These are phyloP conservation scores for Triticum dicoccoides DNA, from an alignment of 176 grass and related monocot species.

Conservation along the genomic window DNA sequence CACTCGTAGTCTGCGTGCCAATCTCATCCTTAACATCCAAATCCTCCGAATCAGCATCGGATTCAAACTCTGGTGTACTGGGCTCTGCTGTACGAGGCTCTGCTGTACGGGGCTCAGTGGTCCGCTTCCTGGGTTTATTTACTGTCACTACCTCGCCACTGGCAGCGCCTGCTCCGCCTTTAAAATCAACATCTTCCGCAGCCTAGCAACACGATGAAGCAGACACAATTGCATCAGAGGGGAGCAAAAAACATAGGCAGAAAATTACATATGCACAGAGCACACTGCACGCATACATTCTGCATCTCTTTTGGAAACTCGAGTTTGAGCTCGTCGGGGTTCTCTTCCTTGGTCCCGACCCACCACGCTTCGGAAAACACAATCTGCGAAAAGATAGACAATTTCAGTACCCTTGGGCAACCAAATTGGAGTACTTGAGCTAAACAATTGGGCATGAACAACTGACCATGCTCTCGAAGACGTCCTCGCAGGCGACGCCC, in stretches of 20 bases:
- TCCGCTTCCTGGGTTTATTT: slow-evolving; percentile 33
- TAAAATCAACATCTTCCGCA: slow-evolving; percentile 74
- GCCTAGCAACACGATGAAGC: slow-evolving; percentile 33
- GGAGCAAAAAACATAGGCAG: not conserved
- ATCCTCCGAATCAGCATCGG: slow-evolving; percentile 46
- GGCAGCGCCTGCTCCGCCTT: slow-evolving; percentile 76
- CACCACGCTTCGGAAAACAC: slow-evolving; percentile 92
- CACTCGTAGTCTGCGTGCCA: slow-evolving; percentile 24
- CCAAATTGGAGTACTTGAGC: not conserved
- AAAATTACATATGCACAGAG: not conserved
- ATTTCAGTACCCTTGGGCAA: not conserved
- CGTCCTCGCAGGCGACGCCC: slow-evolving; percentile 81
- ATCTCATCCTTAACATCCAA: slow-evolving; percentile 41
- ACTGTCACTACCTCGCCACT: slow-evolving; percentile 22
- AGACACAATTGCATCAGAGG: not conserved
- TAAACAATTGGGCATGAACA: not conserved
- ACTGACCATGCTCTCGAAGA: slow-evolving; percentile 90
- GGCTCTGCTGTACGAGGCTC: slow-evolving; percentile 46
- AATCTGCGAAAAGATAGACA: slow-evolving; percentile 50
- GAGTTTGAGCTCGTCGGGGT: slow-evolving; percentile 71
- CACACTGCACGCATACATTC: slow-evolving; percentile 33
- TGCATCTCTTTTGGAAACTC: slow-evolving; percentile 64
- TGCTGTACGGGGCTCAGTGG: not conserved
- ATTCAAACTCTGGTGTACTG: slow-evolving; percentile 31
- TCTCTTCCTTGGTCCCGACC: slow-evolving; percentile 79